These are phyloP conservation scores for Neostapfia colusana DNA, from an alignment of 176 grass and related monocot genomes.

Conservation along the genomic window DNA sequence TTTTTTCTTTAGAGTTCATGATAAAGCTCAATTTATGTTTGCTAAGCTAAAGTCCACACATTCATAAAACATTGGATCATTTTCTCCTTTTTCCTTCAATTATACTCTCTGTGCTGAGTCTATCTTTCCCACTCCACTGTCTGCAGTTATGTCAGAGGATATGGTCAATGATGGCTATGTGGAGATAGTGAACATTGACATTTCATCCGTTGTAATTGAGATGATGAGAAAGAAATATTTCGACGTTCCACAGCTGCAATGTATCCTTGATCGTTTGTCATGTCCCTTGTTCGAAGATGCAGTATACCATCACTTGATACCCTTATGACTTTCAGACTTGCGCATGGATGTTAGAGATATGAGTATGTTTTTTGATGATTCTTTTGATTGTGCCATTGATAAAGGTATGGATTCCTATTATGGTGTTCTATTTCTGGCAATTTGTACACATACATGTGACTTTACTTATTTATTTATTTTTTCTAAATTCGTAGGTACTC, in stretches of 20 bases:
- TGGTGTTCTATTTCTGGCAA: constrained; percentile 19
- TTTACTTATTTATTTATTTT: constrained; percentile 16
- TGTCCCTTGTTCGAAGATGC: not conserved
- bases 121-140: constrained; percentile 14
- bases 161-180: constrained; percentile 85
- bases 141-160: constrained; percentile 94
- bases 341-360: constrained; percentile 98
- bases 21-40: too few relatives aligned
- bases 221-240: constrained; percentile 91
- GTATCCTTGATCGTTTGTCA: constrained; percentile 57
- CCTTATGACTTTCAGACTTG: constrained; percentile 68
- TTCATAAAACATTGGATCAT: too few relatives aligned
- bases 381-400: constrained; percentile 97
- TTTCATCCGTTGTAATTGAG: constrained; percentile 87
- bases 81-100: constrained; percentile 1
- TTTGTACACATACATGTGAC: not conserved
- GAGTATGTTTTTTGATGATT: constrained; percentile 74
- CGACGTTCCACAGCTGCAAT: constrained; percentile 69
- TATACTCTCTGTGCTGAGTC: constrained; percentile 6
- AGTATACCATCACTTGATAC: constrained; percentile 25
- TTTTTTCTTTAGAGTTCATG: too few relatives aligned
- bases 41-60: too few relatives aligned
- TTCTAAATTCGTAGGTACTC: constrained; percentile 62
- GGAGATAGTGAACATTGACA: constrained; percentile 91
- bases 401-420: constrained; percentile 62